Evolutionary conservation across 257 asterid species (phyloP).

Genomic region (Schizonepeta tenuifolia): DNA sequence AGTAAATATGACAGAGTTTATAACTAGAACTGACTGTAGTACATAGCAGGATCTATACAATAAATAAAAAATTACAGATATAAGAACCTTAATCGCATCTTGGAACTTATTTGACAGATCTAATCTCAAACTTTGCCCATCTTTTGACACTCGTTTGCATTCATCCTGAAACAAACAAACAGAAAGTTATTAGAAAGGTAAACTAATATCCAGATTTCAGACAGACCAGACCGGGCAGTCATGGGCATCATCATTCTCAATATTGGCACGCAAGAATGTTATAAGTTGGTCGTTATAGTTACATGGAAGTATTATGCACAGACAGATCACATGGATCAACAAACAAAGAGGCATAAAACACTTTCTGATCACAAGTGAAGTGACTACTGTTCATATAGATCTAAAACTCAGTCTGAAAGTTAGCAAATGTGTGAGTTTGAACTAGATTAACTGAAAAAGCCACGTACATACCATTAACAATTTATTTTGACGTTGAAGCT

Average conservation of each 20-base stretch:
- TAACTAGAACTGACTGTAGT: slow-evolving; percentile 8
- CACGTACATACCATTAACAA: slow-evolving; percentile 66
- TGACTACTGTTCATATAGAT: slow-evolving; percentile 20
- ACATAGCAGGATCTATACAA: slow-evolving; percentile 20
- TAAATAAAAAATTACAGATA: slow-evolving; percentile 17
- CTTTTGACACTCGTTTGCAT: slow-evolving; percentile 87
- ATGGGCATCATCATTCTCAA: slow-evolving; percentile 16
- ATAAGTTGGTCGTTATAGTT: background rate
- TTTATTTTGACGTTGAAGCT: slow-evolving; percentile 97
- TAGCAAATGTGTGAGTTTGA: slow-evolving; percentile 25
- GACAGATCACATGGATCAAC: background rate
- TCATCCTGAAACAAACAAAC: slow-evolving; percentile 66
- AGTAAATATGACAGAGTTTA: slow-evolving; percentile 1
- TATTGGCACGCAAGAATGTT: slow-evolving; percentile 6
- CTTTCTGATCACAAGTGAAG: slow-evolving; percentile 3
- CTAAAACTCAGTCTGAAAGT: slow-evolving; percentile 18
- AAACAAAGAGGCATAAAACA: background rate
- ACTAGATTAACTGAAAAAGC: slow-evolving; percentile 26
- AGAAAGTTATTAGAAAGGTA: slow-evolving; percentile 14
- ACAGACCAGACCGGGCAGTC: background rate
- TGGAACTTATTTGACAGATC: slow-evolving; percentile 91
- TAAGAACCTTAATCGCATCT: slow-evolving; percentile 90
- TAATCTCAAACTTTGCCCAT: slow-evolving; percentile 88
- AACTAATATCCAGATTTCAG: slow-evolving; percentile 10
- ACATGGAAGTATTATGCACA: slow-evolving; percentile 11